phyloP scores from a whole-genome alignment of 1,284 basidiomycete genomes.

The Takashimella tepidaria region DNA sequence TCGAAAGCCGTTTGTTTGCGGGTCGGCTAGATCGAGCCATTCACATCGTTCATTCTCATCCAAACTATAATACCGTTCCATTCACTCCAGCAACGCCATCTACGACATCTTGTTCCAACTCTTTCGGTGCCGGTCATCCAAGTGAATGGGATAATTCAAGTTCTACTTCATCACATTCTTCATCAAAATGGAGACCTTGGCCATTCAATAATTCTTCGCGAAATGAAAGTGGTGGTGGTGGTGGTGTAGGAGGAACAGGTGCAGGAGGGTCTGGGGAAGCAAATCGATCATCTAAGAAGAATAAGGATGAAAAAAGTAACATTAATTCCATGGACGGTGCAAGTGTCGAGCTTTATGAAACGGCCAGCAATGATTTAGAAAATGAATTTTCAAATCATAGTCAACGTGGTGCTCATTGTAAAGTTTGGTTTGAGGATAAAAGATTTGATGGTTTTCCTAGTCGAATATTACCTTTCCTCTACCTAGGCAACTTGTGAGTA shows the following conservation, averaged over 20 bases:
- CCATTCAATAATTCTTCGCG: constrained; percentile 13
- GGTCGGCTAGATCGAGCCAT: constrained; percentile 34
- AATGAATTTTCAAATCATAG: constrained; percentile 29
- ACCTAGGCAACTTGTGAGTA: constrained; percentile 86
- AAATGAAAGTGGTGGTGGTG: no score
- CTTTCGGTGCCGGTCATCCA: background rate
- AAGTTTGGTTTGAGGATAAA: constrained; percentile 86
- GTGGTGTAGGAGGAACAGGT: no score
- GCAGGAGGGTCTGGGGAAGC: constrained; percentile 6
- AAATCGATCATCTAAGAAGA: background rate
- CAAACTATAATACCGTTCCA: background rate
- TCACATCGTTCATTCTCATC: constrained; percentile 20
- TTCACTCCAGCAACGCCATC: background rate
- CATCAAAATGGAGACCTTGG: constrained; percentile 34
- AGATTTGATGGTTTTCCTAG: constrained; percentile 95
- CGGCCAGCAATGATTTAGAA: constrained; percentile 22
- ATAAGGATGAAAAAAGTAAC: no score
- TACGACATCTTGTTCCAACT: constrained; percentile 5
- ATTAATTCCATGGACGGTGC: no score
- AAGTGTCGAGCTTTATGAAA: constrained; percentile 12
- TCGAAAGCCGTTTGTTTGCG: constrained; percentile 59
- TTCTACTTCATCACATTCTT: background rate
- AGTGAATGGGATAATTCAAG: background rate
- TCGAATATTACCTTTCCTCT: constrained; percentile 87
- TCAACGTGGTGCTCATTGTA: constrained; percentile 26